Conservation (phyloP, 2,329 filamentous ascomycete genomes). For the Teratosphaeria epicoccoides region DNA sequence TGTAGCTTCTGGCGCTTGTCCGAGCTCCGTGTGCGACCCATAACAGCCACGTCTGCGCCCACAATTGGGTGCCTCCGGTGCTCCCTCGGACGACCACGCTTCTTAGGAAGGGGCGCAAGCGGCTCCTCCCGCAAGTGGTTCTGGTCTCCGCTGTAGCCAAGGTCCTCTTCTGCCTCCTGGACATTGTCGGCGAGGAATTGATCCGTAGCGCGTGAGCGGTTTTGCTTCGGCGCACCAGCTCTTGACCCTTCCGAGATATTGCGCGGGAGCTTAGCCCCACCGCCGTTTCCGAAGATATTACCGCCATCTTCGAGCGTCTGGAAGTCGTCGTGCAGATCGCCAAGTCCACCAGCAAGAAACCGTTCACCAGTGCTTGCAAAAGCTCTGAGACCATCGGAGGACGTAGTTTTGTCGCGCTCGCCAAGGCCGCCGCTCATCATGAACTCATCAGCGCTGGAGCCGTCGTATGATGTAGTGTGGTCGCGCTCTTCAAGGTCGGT, state of each 20-base stretch:
- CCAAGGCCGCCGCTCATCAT: no score
- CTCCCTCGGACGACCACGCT: slow-evolving; percentile 4
- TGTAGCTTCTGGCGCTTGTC: slow-evolving; percentile 2
- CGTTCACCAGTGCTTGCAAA: no score
- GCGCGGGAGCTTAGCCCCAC: background rate
- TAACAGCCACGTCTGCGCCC: background rate
- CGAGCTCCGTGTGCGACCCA: background rate
- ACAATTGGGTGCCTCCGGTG: slow-evolving; percentile 3
- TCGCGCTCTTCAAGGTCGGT: background rate
- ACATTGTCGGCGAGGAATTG: background rate
- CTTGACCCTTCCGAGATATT: background rate
- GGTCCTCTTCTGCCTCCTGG: background rate
- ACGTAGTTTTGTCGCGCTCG: no score
- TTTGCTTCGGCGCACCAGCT: background rate
- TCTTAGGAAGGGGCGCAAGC: background rate
- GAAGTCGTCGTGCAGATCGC: background rate
- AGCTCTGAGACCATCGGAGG: no score
- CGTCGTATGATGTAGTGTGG: background rate
- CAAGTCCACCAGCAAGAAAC: background rate
- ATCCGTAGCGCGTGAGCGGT: background rate
- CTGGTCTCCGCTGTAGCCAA: background rate
- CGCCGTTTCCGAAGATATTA: background rate
- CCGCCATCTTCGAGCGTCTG: background rate
- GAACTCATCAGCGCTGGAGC: background rate
- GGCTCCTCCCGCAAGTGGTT: background rate